A percentile compares a stretch with the other conserved stretches of the same genome.
Conservation (phyloP, 1,139 yeast genomes). For the Geotrichum macrosporum region DNA sequence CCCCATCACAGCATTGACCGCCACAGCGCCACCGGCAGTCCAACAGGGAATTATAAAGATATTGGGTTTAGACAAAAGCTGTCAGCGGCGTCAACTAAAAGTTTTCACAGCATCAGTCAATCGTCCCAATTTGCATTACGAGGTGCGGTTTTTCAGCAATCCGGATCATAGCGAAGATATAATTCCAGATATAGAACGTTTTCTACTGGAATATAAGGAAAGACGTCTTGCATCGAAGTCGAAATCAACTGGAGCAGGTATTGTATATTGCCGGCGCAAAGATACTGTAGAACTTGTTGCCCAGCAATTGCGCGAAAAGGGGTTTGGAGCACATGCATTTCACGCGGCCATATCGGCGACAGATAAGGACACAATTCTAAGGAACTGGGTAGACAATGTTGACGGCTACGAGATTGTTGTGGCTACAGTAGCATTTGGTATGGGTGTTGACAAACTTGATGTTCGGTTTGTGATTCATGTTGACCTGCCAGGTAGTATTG, state of each 20-base stretch:
- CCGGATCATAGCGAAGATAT: constrained; percentile 47
- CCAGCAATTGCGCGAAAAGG: constrained; percentile 49
- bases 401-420: constrained; percentile 33
- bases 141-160: constrained; percentile 46
- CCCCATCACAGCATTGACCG: constrained; percentile 84
- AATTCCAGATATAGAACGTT: constrained; percentile 48
- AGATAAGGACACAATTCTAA: constrained; percentile 59
- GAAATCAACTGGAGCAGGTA: constrained; percentile 50
- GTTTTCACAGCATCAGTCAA: constrained; percentile 46
- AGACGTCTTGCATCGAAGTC: constrained; percentile 22
- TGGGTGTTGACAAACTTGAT: constrained; percentile 94
- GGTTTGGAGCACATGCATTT: constrained; percentile 64
- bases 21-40: constrained; percentile 54
- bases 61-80: constrained; percentile 24
- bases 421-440: constrained; percentile 93
- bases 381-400: constrained; percentile 53
- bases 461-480: constrained; percentile 83
- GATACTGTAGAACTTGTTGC: constrained; percentile 76
- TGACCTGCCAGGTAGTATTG: constrained; percentile 77
- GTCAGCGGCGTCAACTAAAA: constrained; percentile 17
- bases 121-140: constrained; percentile 72
- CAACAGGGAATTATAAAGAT: constrained; percentile 27
- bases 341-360: constrained; percentile 81
- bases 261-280: constrained; percentile 82
- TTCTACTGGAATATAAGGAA: constrained; percentile 48